Evolutionary conservation across 345 rosid species (phyloP).

Genomic region (Hypericum perforatum): DNA sequence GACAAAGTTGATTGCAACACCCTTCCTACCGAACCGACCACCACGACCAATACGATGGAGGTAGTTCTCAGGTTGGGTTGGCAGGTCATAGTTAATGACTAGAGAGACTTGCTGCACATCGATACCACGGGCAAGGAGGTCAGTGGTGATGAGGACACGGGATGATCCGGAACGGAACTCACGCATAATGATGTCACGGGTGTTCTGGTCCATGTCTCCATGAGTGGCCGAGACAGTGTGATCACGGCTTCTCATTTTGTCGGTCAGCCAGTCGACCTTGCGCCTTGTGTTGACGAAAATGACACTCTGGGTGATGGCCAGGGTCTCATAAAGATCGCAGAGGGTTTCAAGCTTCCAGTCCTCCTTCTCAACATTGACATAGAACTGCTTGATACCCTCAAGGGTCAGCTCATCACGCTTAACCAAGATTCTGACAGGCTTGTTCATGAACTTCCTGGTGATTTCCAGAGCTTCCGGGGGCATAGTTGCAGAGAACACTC

Average conservation of each 20-base stretch:
- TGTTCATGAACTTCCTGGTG: slow-evolving; percentile 81
- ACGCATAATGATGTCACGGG: slow-evolving; percentile 74
- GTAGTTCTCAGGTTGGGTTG: slow-evolving; percentile 85
- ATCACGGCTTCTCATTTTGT: slow-evolving; percentile 71
- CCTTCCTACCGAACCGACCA: slow-evolving; percentile 83
- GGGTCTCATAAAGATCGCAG: slow-evolving; percentile 73
- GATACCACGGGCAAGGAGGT: slow-evolving; percentile 78
- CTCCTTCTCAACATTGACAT: slow-evolving; percentile 72
- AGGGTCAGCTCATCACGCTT: slow-evolving; percentile 90
- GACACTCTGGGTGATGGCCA: slow-evolving; percentile 84
- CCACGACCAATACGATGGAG: slow-evolving; percentile 80
- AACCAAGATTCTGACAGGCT: slow-evolving; percentile 75
- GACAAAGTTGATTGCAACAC: slow-evolving; percentile 73
- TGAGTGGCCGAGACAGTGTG: slow-evolving; percentile 91
- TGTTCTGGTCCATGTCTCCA: slow-evolving; percentile 93
- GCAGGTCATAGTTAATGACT: slow-evolving; percentile 74
- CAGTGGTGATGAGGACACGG: slow-evolving; percentile 77
- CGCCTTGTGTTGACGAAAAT: slow-evolving; percentile 85
- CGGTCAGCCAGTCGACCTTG: slow-evolving; percentile 89
- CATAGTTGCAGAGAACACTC: slow-evolving; percentile 90
- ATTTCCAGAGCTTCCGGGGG: slow-evolving; percentile 91
- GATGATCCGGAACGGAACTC: slow-evolving; percentile 85
- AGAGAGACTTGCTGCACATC: slow-evolving; percentile 92
- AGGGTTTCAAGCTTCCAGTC: slow-evolving; percentile 84
- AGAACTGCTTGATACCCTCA: slow-evolving; percentile 82